Percentiles rank a stretch among this genome's conserved stretches.
Evolutionary conservation across 192 early-diverging fungal genomes (phyloP).

Genomic region (Coemansia sp.): DNA sequence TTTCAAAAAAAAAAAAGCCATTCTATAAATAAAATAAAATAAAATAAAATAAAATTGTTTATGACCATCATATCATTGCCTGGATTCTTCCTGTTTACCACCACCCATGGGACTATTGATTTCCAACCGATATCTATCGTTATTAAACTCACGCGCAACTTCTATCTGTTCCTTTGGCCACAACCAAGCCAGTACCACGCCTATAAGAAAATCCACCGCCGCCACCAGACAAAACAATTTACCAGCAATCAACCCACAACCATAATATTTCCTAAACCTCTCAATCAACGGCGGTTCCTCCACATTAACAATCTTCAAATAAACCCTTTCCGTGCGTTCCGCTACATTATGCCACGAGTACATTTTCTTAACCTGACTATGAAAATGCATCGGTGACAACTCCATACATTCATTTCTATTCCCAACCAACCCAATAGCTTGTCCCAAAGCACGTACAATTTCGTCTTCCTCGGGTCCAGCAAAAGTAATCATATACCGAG

Average conservation of each 20-base stretch:
- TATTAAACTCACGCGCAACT: constrained; percentile 61
- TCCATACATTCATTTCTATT: constrained; percentile 55
- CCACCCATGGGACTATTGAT: no score
- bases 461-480: constrained; percentile 83
- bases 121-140: background rate
- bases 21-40: no score
- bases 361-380: constrained; percentile 85
- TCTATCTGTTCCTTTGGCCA: constrained; percentile 76
- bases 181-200: constrained; percentile 77
- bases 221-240: constrained; percentile 89
- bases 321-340: constrained; percentile 84
- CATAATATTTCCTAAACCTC: constrained; percentile 77
- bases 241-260: constrained; percentile 87
- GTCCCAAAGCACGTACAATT: constrained; percentile 67
- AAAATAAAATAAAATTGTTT: background rate
- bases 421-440: constrained; percentile 69
- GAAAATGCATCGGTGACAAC: constrained; percentile 67
- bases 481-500: constrained; percentile 89
- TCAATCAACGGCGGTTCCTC: constrained; percentile 73
- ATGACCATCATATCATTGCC: no score
- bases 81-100: no score
- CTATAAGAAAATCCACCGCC: constrained; percentile 82
- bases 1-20: no score
- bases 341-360: constrained; percentile 98
- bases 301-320: constrained; percentile 69